Conservation (phyloP, 495 filamentous ascomycete genomes). For the Rhypophila decipiens region DNA sequence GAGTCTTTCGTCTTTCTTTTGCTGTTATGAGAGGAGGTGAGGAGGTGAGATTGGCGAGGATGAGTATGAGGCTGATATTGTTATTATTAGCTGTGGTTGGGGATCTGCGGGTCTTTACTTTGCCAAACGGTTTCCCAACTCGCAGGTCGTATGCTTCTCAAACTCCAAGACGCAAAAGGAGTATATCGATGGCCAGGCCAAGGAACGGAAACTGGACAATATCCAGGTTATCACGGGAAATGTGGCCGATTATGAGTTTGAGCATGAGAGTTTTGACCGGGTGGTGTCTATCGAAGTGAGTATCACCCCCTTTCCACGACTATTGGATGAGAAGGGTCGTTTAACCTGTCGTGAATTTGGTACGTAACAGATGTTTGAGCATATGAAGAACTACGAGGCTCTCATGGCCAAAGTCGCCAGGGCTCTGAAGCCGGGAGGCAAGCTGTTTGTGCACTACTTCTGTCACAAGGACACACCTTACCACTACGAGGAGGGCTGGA, state of each 20-base stretch:
- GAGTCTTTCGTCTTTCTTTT: conserved; percentile 9
- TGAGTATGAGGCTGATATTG: conserved; percentile 6
- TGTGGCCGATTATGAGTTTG: conserved; percentile 54
- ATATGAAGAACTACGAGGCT: conserved; percentile 67
- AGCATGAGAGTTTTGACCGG: conserved; percentile 47
- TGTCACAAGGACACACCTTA: conserved; percentile 54
- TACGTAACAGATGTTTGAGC: conserved; percentile 52
- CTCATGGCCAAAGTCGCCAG: conserved; percentile 54
- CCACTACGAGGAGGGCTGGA: conserved; percentile 65
- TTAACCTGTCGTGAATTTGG: not conserved
- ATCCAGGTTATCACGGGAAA: conserved; percentile 56
- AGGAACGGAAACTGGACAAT: conserved; percentile 46
- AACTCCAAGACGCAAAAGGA: conserved; percentile 59
- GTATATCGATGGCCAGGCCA: conserved; percentile 53
- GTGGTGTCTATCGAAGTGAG: conserved; percentile 54
- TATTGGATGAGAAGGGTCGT: no score
- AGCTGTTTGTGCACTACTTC: conserved; percentile 62
- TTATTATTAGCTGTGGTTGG: conserved; percentile 51
- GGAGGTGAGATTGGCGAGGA: not conserved
- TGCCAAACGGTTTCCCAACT: conserved; percentile 51
- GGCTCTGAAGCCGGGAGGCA: conserved; percentile 51
- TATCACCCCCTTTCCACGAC: no score
- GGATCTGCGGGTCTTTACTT: conserved; percentile 56
- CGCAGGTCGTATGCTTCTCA: conserved; percentile 55
- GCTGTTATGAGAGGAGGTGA: no score